Percentiles rank a stretch among this genome's conserved stretches.
These are phyloP conservation scores for Saccharomyces hybrid DNA, from an alignment of 1,139 yeast species.

Conservation along the genomic window DNA sequence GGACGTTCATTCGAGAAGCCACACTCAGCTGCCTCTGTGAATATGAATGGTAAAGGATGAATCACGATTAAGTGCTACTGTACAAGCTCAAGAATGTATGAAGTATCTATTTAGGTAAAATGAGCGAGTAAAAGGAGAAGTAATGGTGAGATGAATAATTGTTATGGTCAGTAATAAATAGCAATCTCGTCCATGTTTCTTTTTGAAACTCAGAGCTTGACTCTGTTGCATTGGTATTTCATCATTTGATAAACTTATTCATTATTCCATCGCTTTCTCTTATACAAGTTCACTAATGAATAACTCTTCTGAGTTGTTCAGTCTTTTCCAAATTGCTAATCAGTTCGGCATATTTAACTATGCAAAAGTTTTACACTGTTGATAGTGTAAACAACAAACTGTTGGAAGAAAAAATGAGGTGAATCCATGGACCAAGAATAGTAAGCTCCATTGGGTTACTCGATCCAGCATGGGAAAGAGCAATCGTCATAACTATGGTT, in stretches of 20 bases:
- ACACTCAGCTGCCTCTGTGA: neutral
- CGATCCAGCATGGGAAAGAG: slow-evolving; percentile 21
- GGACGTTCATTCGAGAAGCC: neutral
- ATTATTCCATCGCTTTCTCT: slow-evolving; percentile 6
- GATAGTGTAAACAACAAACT: slow-evolving; percentile 23
- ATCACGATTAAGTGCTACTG: neutral
- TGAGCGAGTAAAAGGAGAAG: neutral
- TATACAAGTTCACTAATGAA: slow-evolving; percentile 5
- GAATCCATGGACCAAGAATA: slow-evolving; percentile 54
- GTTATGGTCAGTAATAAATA: slow-evolving; percentile 18
- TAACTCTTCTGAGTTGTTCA: slow-evolving; percentile 13
- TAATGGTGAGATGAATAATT: slow-evolving; percentile 1
- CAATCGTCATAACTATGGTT: slow-evolving; percentile 82
- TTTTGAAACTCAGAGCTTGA: slow-evolving; percentile 73
- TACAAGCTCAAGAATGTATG: neutral
- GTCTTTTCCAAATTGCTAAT: neutral
- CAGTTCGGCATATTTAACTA: slow-evolving; percentile 68
- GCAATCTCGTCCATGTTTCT: slow-evolving; percentile 45
- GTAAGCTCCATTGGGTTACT: slow-evolving; percentile 91
- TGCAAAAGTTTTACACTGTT: slow-evolving; percentile 34
- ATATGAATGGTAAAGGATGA: neutral
- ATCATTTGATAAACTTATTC: slow-evolving; percentile 41
- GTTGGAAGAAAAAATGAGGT: slow-evolving; percentile 32
- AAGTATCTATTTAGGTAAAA: neutral
- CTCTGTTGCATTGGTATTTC: slow-evolving; percentile 82